Percentiles rank a stretch among this genome's conserved stretches.
Evolutionary conservation across 2,329 filamentous ascomycete species (phyloP).

Genomic region (Fusarium drepaniforme): DNA sequence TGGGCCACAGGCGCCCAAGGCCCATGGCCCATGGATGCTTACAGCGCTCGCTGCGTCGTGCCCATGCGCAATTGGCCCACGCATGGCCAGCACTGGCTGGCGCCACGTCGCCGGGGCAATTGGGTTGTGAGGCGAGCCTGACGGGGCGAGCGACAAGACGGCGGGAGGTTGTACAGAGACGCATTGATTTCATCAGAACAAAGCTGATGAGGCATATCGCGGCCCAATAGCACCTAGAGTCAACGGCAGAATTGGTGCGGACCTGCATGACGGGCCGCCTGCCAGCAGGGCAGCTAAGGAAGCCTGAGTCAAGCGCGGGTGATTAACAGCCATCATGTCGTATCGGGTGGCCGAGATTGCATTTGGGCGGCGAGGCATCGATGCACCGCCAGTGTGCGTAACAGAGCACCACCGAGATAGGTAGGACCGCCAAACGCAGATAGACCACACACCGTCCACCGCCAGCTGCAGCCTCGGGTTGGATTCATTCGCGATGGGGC

Average conservation of each 20-base stretch:
- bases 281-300: constrained; percentile 31
- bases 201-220: constrained; percentile 42
- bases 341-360: constrained; percentile 15
- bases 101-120: constrained; percentile 48
- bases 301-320: constrained; percentile 23
- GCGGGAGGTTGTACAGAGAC: constrained; percentile 27
- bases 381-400: constrained; percentile 8
- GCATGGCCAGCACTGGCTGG: constrained; percentile 38
- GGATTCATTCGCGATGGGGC: constrained; percentile 16
- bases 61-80: constrained; percentile 47
- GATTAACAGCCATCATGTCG: constrained; percentile 10
- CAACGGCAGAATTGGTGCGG: constrained; percentile 29
- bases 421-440: constrained; percentile 3
- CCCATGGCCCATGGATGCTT: constrained; percentile 31
- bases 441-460: constrained; percentile 16
- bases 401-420: constrained; percentile 7
- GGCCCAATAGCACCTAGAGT: constrained; percentile 43
- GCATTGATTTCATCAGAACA: constrained; percentile 27
- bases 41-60: constrained; percentile 41
- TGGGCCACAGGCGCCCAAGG: constrained; percentile 37
- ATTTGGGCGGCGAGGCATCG: constrained; percentile 7
- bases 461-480: constrained; percentile 20
- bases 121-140: constrained; percentile 45
- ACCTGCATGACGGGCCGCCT: constrained; percentile 41
- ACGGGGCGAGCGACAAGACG: constrained; percentile 26